Evolutionary conservation across 768 basidiomycete species (phyloP), one percentile per base, ranked within the genome.

Genomic region (Dentipellis sp.): DNA sequence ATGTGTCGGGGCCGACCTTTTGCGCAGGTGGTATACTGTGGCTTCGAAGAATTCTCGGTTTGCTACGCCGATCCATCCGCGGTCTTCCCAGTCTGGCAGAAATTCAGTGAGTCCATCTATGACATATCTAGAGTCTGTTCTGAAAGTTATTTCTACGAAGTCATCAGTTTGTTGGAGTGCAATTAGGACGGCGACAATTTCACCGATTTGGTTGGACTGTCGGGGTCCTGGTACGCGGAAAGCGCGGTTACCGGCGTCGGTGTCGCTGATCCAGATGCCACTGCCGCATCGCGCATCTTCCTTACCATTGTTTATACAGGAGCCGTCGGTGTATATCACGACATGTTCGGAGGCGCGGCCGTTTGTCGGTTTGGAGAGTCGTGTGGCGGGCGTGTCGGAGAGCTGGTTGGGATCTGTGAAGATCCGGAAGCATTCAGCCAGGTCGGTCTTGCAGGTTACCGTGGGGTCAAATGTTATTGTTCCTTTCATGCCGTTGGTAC

Each of bases 71-170:
- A 66, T 63, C 62, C 60, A 74, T 0, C 71, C 70, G 0, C 12
- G 10, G 39, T 72, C 62, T 40, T 73, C 69, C 60, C 64, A 63
- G 1, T 49, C 47, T 0, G 29, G 6, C 0, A 61, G 46, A 53
- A 61, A 42, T 14, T 52, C 23, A 2, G 63, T 59, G 10, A 60
- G 39, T 0, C 63, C 52, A 1, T 65, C 40, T 0, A 66, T 63
- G 0, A 48, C 54, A 1, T 64, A 61, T n/a, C n/a, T 37, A 0
- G 67, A 66, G 63, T 68, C 64, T 0, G 63, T 56, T n/a, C 49
- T 46, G 1, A 65, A 57, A 2, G 8, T 12, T 0, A 68, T 0
- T 0, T 58, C 50, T 0, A 2, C 14, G 4, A 17, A 38, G 7
- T 40, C 22, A 1, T 49, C 39, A 16, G 5, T 21, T 8, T 12